Evolutionary conservation across 768 basidiomycete species (phyloP), one percentile per base, ranked within the genome.

Genomic region (Xanthoconium purpureum): DNA sequence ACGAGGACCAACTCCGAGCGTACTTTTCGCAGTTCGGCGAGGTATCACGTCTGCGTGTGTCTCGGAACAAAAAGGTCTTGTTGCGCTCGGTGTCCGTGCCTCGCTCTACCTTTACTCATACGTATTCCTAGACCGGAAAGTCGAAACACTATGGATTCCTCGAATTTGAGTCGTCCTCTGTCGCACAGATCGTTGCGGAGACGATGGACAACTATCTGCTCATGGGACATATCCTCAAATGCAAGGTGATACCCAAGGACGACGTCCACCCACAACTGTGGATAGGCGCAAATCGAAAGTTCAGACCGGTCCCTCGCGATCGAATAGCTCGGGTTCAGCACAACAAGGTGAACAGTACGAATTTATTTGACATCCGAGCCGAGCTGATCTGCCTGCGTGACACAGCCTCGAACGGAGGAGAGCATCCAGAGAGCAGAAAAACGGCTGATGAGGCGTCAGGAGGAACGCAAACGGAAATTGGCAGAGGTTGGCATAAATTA

Each of bases 121-220:
- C 15, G 8, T 14, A 3, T 6, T 4, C 3, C 2, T 61, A 98
- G 95, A 96, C 94, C 14, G 97, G 97, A 52, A 82, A 82, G 59
- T 96, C 96, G 45, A 99, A 98, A 74, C 96, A 98, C 72, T 98
- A 96, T 73, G 96, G 85, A 3, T 98, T 96, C 78, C 79, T 99
- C 66, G 96, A 98, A 73, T 97, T 99, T 71, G 84, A 87, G 52
- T 94, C 92, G 42, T 81, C 84, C 18, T 80, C 88, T 0, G 94
- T 98, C 32, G 95, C 97, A 0, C 76, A 94, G 67, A 98, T 99
- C 59, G 97, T 97, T 9, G 88, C 91, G 2, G 97, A 98, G 67
- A 98, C 96, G 44, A 98, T 98, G 97, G 86, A 99, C 79, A 98
- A 97, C 76, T 99, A 98, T 73, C 82, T 99, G 38, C 79, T 99